Evolutionary conservation across 1,284 basidiomycete species (phyloP).

Genomic region (Neonothopanus nambi): DNA sequence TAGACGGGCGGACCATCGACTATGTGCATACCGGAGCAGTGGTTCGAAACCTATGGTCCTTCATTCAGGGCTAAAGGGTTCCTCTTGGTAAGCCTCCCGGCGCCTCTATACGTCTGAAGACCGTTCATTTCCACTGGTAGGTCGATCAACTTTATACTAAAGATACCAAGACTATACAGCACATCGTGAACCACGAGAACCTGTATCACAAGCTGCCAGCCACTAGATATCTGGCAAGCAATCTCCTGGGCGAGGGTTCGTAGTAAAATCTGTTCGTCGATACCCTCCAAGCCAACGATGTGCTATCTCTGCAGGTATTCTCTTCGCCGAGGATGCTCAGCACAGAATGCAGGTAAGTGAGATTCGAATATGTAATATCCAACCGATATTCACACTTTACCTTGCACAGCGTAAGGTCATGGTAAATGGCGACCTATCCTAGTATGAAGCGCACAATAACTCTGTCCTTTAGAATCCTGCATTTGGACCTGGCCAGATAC

Average conservation of each 20-base stretch:
- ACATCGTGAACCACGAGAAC: slow-evolving; percentile 12
- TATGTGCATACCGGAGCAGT: no score
- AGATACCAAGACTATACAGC: slow-evolving; percentile 14
- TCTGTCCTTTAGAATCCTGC: slow-evolving; percentile 14
- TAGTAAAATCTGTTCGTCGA: neutral
- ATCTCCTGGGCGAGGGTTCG: slow-evolving; percentile 13
- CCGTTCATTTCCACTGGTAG: neutral
- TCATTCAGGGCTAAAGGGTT: no score
- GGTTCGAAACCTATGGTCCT: no score
- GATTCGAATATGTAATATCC: neutral
- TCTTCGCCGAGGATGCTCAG: slow-evolving; percentile 13
- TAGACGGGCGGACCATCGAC: no score
- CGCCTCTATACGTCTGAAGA: no score
- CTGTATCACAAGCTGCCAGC: slow-evolving; percentile 12
- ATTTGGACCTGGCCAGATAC: slow-evolving; percentile 15
- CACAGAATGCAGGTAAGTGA: slow-evolving; percentile 17
- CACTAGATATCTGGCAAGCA: neutral
- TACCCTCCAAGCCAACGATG: no score
- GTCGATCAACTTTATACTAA: slow-evolving; percentile 5
- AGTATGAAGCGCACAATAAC: neutral
- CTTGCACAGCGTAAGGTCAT: slow-evolving; percentile 15
- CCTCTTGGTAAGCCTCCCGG: no score
- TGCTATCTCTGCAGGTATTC: slow-evolving; percentile 1
- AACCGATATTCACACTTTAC: neutral
- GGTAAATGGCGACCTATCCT: neutral